phyloP scores from a whole-genome alignment of 495 filamentous ascomycete genomes.

The Penicillium taxi region DNA sequence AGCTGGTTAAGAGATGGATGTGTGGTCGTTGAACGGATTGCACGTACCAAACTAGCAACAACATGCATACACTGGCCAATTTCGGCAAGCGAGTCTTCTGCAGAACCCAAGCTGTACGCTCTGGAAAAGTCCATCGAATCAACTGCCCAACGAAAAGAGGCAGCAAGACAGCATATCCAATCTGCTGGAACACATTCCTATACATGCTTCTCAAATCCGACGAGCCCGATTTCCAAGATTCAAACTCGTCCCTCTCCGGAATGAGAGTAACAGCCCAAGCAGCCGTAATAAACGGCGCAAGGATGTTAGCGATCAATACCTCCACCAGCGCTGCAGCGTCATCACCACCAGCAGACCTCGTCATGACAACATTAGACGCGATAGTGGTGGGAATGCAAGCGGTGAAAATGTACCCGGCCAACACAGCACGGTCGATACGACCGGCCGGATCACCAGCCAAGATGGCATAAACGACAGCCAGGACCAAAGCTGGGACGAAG shows the following conservation, averaged over 20 bases:
- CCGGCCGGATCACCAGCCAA: constrained; percentile 36
- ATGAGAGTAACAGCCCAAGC: constrained; percentile 45
- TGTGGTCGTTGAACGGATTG: not conserved
- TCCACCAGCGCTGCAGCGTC: constrained; percentile 49
- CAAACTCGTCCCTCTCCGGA: constrained; percentile 35
- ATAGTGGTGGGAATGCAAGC: constrained; percentile 53
- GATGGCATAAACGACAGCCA: constrained; percentile 41
- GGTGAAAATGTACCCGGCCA: constrained; percentile 47
- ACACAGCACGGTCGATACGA: constrained; percentile 40
- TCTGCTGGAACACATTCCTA: constrained; percentile 43
- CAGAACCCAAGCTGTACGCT: constrained; percentile 31
- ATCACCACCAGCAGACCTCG: constrained; percentile 45
- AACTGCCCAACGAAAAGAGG: constrained; percentile 43
- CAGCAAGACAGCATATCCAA: constrained; percentile 43
- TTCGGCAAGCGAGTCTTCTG: constrained; percentile 40
- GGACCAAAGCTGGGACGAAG: constrained; percentile 39
- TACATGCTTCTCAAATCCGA: constrained; percentile 44
- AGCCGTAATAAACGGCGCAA: constrained; percentile 45
- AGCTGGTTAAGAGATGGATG: not conserved
- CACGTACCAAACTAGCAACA: constrained; percentile 45
- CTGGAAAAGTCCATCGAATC: constrained; percentile 42
- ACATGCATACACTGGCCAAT: constrained; percentile 37
- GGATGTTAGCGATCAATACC: constrained; percentile 47
- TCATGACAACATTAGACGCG: constrained; percentile 53
- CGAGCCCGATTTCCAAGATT: constrained; percentile 36